A percentile compares a stretch with the other conserved stretches of the same genome.
These are phyloP conservation scores for Vaucheria bursata DNA, from an alignment of 352 stramenopile genomes.

Conservation along the genomic window DNA sequence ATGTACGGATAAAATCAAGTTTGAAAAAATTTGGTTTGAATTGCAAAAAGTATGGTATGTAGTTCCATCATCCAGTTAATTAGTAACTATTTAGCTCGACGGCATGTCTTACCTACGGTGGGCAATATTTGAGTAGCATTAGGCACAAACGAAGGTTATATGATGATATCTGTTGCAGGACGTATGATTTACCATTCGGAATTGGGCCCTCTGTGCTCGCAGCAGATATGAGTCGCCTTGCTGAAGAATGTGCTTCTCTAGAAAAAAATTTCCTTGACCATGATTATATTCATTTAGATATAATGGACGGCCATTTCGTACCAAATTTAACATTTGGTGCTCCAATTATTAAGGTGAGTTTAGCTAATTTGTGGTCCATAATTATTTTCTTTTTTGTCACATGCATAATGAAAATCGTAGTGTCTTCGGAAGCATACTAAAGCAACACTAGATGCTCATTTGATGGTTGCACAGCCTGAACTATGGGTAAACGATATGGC, in stretches of 20 bases:
- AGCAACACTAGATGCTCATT: conserved; percentile 83
- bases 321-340: conserved; percentile 89
- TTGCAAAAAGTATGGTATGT: too few species aligned
- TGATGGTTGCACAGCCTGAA: conserved; percentile 91
- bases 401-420: too few species aligned
- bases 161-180: too few species aligned
- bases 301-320: conserved; percentile 98
- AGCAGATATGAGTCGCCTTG: conserved; percentile 83
- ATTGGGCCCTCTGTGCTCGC: conserved; percentile 86
- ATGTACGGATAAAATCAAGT: too few species aligned
- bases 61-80: too few species aligned
- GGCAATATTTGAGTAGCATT: too few species aligned
- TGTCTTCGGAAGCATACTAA: conserved; percentile 53
- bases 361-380: too few species aligned
- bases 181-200: conserved; percentile 5
- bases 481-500: conserved; percentile 90
- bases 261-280: conserved; percentile 63
- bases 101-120: too few species aligned
- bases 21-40: too few species aligned
- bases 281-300: conserved; percentile 92
- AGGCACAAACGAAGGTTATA: too few species aligned
- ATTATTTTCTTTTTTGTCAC: too few species aligned
- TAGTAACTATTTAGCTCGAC: too few species aligned
- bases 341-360: conserved; percentile 57
- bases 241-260: conserved; percentile 77